phyloP scores from a whole-genome alignment of 129 eudicot species.

The Mikania micrantha region DNA sequence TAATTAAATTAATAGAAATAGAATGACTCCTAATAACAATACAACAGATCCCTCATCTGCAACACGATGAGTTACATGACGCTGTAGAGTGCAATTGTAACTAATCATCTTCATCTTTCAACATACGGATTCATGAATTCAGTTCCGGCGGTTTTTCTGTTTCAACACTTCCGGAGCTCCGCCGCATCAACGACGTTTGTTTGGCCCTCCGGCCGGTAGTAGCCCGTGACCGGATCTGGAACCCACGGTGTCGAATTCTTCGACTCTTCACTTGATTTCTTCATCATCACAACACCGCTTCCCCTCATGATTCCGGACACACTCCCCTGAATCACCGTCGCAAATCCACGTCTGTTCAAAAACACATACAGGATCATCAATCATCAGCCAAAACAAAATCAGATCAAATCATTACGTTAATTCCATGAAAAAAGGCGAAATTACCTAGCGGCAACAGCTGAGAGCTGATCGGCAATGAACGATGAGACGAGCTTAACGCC shows the following conservation, averaged over 20 bases:
- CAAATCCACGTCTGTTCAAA: slow-evolving; percentile 58
- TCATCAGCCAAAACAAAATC: too few species aligned
- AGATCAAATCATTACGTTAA: too few species aligned
- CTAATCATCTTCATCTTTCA: not conserved
- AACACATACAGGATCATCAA: too few species aligned
- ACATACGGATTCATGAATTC: not conserved
- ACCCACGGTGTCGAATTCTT: slow-evolving; percentile 51
- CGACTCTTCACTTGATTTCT: slow-evolving; percentile 36
- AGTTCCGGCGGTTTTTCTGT: slow-evolving; percentile 2
- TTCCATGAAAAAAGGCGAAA: too few species aligned
- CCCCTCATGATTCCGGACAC: slow-evolving; percentile 28
- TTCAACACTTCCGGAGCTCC: not conserved
- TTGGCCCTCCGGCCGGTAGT: not conserved
- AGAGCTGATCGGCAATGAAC: not conserved
- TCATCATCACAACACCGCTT: slow-evolving; percentile 33
- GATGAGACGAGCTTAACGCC: not conserved
- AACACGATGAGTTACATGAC: too few species aligned
- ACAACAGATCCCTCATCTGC: too few species aligned
- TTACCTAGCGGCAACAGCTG: not conserved
- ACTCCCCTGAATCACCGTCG: slow-evolving; percentile 32
- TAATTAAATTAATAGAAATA: too few species aligned
- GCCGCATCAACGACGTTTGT: not conserved
- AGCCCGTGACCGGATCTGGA: slow-evolving; percentile 51
- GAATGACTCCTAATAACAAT: too few species aligned
- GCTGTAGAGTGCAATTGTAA: too few species aligned